Evolutionary conservation across 495 filamentous ascomycete species (phyloP).

Genomic region (Hypoxylon subgilvum): DNA sequence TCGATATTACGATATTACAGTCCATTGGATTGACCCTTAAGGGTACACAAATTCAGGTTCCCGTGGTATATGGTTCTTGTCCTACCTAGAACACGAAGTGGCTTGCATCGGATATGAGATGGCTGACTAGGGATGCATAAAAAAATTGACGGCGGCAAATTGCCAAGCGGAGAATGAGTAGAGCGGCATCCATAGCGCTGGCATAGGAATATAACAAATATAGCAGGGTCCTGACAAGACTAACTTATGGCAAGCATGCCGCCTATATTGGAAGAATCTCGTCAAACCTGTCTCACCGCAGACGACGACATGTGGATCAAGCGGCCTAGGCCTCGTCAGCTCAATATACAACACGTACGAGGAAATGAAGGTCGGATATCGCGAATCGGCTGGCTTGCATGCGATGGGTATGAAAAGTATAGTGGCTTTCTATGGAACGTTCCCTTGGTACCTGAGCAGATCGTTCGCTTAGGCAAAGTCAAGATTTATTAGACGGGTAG

Average conservation of each 20-base stretch:
- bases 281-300: neutral
- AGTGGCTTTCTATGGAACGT: neutral
- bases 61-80: neutral
- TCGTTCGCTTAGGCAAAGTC: slow-evolving; percentile 20
- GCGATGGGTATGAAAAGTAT: slow-evolving; percentile 6
- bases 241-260: neutral
- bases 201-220: slow-evolving; percentile 1
- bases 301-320: slow-evolving; percentile 12
- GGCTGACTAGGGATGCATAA: slow-evolving; percentile 22
- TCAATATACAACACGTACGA: slow-evolving; percentile 30
- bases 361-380: slow-evolving; percentile 25
- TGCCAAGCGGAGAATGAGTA: slow-evolving; percentile 19
- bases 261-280: neutral
- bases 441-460: slow-evolving; percentile 18
- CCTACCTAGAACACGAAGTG: slow-evolving; percentile 9
- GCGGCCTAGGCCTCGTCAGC: slow-evolving; percentile 32
- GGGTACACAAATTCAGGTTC: no score
- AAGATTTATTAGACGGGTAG: slow-evolving; percentile 13
- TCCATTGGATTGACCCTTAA: no score
- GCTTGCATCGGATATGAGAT: slow-evolving; percentile 7
- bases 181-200: slow-evolving; percentile 16
- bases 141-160: slow-evolving; percentile 16
- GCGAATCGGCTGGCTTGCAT: slow-evolving; percentile 33
- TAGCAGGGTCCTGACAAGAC: neutral
- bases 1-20: no score